Evolutionary conservation across 1,139 yeast species (phyloP).

Genomic region (Saccharomycopsis hybrid): DNA sequence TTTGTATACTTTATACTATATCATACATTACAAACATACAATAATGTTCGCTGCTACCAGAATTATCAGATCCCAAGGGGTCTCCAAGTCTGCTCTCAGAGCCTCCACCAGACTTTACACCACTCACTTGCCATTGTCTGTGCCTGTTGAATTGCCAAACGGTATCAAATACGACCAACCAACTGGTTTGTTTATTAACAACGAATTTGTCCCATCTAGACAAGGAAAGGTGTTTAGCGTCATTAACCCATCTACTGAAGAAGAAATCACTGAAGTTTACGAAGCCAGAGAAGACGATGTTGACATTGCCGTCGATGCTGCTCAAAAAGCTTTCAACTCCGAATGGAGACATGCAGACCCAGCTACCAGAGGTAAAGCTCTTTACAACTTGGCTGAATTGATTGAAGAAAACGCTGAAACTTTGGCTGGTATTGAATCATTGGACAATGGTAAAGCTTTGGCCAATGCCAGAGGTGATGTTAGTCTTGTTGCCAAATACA

Average conservation of each 20-base stretch:
- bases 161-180: constrained; percentile 47
- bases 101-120: constrained; percentile 1
- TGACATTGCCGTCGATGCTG: constrained; percentile 41
- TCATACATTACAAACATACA: neutral
- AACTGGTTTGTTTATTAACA: constrained; percentile 44
- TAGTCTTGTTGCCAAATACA: constrained; percentile 47
- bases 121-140: constrained; percentile 37
- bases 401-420: constrained; percentile 51
- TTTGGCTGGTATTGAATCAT: constrained; percentile 58
- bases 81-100: neutral
- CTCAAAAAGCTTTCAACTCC: constrained; percentile 36
- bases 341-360: constrained; percentile 38
- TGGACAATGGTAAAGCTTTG: constrained; percentile 71
- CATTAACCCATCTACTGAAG: constrained; percentile 41
- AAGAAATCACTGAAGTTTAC: constrained; percentile 37
- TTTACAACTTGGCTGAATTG: constrained; percentile 55
- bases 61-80: neutral
- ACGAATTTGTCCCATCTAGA: constrained; percentile 38
- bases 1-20: neutral
- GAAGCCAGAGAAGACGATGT: constrained; percentile 44
- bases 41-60: neutral
- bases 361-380: constrained; percentile 45
- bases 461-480: constrained; percentile 49
- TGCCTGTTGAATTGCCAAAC: constrained; percentile 46
- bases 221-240: constrained; percentile 37